A percentile compares a stretch with the other conserved stretches of the same genome.
phyloP scores from a whole-genome alignment of 1,139 yeast species.

The Lodderomyces pseudojiufengensis region DNA sequence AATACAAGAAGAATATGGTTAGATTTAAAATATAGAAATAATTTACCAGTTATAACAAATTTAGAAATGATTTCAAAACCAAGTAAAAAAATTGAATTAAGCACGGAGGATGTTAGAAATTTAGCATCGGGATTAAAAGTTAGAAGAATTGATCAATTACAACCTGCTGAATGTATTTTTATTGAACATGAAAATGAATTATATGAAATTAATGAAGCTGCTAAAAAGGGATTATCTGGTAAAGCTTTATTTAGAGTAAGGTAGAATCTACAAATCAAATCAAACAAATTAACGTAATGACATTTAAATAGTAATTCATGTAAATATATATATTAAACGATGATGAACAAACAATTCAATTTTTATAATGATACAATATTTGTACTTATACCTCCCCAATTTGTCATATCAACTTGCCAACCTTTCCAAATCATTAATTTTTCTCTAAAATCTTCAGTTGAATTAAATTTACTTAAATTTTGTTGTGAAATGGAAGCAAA shows the following conservation, averaged over 20 bases:
- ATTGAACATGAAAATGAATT: constrained; percentile 44
- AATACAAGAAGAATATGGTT: constrained; percentile 88
- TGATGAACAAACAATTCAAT: no score
- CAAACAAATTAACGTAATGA: no score
- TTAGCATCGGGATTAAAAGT: constrained; percentile 76
- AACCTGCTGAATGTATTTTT: constrained; percentile 87
- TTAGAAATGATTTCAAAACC: constrained; percentile 82
- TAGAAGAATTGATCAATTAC: constrained; percentile 73
- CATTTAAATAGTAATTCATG: constrained; percentile 6
- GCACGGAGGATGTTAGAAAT: constrained; percentile 60
- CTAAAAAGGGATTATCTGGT: constrained; percentile 67
- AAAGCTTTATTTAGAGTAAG: constrained; percentile 79
- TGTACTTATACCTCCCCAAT: constrained; percentile 50
- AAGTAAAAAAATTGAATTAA: constrained; percentile 66
- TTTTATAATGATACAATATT: constrained; percentile 26
- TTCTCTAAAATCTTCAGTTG: constrained; percentile 38
- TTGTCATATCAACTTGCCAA: constrained; percentile 84
- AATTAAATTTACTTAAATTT: constrained; percentile 18
- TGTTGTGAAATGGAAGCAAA: constrained; percentile 33
- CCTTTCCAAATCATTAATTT: constrained; percentile 63
- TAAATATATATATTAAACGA: no score
- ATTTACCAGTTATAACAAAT: constrained; percentile 69
- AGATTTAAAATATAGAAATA: constrained; percentile 82
- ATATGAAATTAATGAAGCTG: constrained; percentile 81
- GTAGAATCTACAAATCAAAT: no score